Evolutionary conservation across 768 basidiomycete species (phyloP), one percentile per base, ranked within the genome.

Genomic region (Gloeopeniophorella convolvens): DNA sequence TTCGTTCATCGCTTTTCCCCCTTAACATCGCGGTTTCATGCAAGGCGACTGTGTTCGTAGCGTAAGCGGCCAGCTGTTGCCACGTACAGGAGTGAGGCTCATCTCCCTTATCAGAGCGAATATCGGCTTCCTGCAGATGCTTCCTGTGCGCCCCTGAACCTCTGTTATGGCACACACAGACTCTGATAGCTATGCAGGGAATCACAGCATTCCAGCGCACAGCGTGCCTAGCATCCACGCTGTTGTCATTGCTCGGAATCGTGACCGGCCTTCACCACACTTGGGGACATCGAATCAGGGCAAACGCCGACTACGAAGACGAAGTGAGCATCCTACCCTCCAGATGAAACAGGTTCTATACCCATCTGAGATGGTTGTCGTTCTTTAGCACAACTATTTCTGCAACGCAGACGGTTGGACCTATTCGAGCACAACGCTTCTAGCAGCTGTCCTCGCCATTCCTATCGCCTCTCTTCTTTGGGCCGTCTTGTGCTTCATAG

Each of bases 31-130:
- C n/a, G n/a, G 3, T 37, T 44, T 37, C 16, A 5, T 13, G 4
- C 26, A 51, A 51, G 43, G 43, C 50, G 15, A 51, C 44, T 28
- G 37, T 51, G 21, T 51, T 51, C 33, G 31, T 51, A 12, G 44
- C 44, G 50, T 45, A 20, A 43, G 44, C 41, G 15, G 9, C 5
- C 37, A 34, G 5, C 9, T 3, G 9, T 40, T 15, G 10, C 18
- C 37, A 51, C 35, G n/a, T 3, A 4, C 13, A 0, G 18, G 18
- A 37, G 16, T 8, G 26, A 8, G 4, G 12, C 16, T 35, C 8
- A 18, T 26, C 20, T 12, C 23, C 13, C 16, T 34, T 51, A 15
- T 15, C 39, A 51, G 50, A n/a, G 44, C 32, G 24, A 45, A 51
- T 20, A 32, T 41, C 15, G 45, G 43, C 26, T 45, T 45, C 30